These are phyloP conservation scores for Chloranthus sessilifolius DNA, from an alignment of 164 flowering plant genomes.

Conservation along the genomic window DNA sequence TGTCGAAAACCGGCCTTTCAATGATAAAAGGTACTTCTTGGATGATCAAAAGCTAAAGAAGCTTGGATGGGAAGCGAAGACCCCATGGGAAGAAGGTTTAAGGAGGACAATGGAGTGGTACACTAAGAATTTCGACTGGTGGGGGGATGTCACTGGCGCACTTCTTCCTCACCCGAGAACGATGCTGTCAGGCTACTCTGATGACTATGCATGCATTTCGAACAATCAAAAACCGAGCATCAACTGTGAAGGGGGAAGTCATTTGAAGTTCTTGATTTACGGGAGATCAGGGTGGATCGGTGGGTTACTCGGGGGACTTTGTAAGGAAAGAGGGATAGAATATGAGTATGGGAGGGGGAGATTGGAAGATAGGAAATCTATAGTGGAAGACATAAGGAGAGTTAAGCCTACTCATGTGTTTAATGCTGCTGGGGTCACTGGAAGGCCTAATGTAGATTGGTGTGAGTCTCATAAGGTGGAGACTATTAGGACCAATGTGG, in stretches of 20 bases:
- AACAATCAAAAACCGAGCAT: too few species aligned
- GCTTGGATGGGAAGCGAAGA: constrained; percentile 22
- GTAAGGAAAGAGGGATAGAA: constrained; percentile 18
- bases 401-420: constrained; percentile 26
- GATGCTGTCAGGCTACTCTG: constrained; percentile 3
- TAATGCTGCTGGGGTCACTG: constrained; percentile 25
- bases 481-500: constrained; percentile 22
- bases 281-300: constrained; percentile 27
- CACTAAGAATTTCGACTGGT: constrained; percentile 19
- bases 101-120: constrained; percentile 26
- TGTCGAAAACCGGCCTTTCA: constrained; percentile 24
- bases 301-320: constrained; percentile 21
- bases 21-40: constrained; percentile 24
- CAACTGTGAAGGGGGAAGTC: not conserved
- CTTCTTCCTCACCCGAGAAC: constrained; percentile 24
- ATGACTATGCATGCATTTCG: constrained; percentile 10
- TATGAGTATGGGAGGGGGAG: constrained; percentile 22
- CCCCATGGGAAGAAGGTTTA: constrained; percentile 23
- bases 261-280: constrained; percentile 21
- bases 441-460: constrained; percentile 25
- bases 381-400: constrained; percentile 15
- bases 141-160: constrained; percentile 26
- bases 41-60: constrained; percentile 28
- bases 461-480: constrained; percentile 26
- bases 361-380: constrained; percentile 12